These are phyloP conservation scores for Alternaria triticimaculans DNA, from an alignment of 2,329 filamentous ascomycete genomes.

Conservation along the genomic window DNA sequence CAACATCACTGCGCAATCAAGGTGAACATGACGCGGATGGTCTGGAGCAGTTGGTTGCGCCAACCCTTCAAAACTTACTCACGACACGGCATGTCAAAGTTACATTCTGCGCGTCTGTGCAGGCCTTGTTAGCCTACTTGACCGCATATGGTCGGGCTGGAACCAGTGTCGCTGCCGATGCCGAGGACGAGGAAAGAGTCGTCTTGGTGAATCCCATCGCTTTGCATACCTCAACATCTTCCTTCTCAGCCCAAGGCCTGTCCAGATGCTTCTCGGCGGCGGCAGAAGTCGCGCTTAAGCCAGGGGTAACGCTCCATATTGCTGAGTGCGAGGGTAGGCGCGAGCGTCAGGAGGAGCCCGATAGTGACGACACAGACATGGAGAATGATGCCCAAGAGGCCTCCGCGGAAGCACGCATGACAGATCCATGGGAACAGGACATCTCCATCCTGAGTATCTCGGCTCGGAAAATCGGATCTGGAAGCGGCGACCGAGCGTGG, in stretches of 20 bases:
- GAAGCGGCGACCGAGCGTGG: slow-evolving; percentile 49
- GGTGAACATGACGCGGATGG: slow-evolving; percentile 11
- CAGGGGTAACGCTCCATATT: slow-evolving; percentile 48
- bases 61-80: slow-evolving; percentile 73
- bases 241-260: slow-evolving; percentile 78
- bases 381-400: slow-evolving; percentile 25
- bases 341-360: slow-evolving; percentile 54
- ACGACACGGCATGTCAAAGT: slow-evolving; percentile 72
- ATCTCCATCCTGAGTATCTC: slow-evolving; percentile 58
- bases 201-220: slow-evolving; percentile 70
- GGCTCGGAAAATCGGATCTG: slow-evolving; percentile 48
- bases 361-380: slow-evolving; percentile 60
- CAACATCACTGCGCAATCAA: slow-evolving; percentile 53
- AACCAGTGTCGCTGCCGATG: slow-evolving; percentile 11
- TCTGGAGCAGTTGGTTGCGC: slow-evolving; percentile 58
- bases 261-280: slow-evolving; percentile 67
- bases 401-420: neutral
- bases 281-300: slow-evolving; percentile 63
- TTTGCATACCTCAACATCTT: slow-evolving; percentile 71
- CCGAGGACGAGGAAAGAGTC: slow-evolving; percentile 48
- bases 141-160: slow-evolving; percentile 51
- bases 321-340: slow-evolving; percentile 46
- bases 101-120: slow-evolving; percentile 76
- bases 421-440: slow-evolving; percentile 54
- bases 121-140: slow-evolving; percentile 79